These are phyloP conservation scores for Hyaloscypha hepaticicola DNA, from an alignment of 495 filamentous ascomycete species.

Conservation along the genomic window DNA sequence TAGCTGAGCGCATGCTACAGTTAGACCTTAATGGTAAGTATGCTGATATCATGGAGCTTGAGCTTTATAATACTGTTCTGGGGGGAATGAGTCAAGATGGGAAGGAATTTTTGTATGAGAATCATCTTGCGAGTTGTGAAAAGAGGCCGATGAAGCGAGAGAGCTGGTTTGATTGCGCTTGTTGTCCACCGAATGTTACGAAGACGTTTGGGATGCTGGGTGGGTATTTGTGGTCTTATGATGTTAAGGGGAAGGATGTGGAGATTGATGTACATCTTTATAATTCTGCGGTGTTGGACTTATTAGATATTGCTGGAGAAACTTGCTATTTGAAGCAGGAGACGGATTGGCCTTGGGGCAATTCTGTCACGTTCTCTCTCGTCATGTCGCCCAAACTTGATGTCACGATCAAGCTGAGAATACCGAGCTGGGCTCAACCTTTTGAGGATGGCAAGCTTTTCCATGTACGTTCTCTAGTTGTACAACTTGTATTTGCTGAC, in stretches of 20 bases:
- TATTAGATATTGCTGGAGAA: slow-evolving; percentile 40
- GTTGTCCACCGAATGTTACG: slow-evolving; percentile 59
- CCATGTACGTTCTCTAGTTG: slow-evolving; percentile 38
- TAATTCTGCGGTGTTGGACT: slow-evolving; percentile 43
- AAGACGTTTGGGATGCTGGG: slow-evolving; percentile 51
- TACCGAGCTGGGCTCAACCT: slow-evolving; percentile 50
- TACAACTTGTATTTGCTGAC: slow-evolving; percentile 31
- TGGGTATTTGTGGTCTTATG: slow-evolving; percentile 51
- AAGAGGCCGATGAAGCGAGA: slow-evolving; percentile 42
- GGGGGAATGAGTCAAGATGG: slow-evolving; percentile 48
- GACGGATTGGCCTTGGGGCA: slow-evolving; percentile 56
- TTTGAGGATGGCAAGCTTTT: slow-evolving; percentile 27
- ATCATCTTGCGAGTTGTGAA: slow-evolving; percentile 54
- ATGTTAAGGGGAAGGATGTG: slow-evolving; percentile 27
- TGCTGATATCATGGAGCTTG: not conserved
- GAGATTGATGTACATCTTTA: slow-evolving; percentile 53
- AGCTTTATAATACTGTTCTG: slow-evolving; percentile 38
- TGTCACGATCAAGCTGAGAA: slow-evolving; percentile 43
- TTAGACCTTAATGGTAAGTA: slow-evolving; percentile 51
- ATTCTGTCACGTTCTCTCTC: slow-evolving; percentile 44
- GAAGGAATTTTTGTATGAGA: slow-evolving; percentile 52
- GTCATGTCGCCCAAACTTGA: slow-evolving; percentile 33
- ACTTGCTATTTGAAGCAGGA: slow-evolving; percentile 42
- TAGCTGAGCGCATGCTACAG: slow-evolving; percentile 53
- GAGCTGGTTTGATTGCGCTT: slow-evolving; percentile 56